These are phyloP conservation scores for Ophiocordyceps australis DNA, from an alignment of 2,329 filamentous ascomycete species.

Conservation along the genomic window DNA sequence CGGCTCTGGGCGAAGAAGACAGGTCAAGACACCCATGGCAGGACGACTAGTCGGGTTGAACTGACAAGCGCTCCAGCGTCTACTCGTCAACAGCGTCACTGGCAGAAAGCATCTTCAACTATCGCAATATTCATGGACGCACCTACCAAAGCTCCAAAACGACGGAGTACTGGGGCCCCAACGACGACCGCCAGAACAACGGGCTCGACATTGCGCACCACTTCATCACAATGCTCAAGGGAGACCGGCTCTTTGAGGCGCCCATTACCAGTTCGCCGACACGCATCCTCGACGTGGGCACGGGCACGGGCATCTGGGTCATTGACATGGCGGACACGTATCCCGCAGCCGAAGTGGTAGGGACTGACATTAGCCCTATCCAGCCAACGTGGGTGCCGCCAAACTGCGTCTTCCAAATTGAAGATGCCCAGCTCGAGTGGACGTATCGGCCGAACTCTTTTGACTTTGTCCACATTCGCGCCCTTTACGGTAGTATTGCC, in stretches of 20 bases:
- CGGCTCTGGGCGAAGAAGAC: slow-evolving; percentile 6
- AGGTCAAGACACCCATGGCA: too few relatives aligned
- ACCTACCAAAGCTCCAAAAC: slow-evolving; percentile 11
- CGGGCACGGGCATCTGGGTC: slow-evolving; percentile 38
- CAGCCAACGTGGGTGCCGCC: slow-evolving; percentile 29
- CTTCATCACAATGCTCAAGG: slow-evolving; percentile 7
- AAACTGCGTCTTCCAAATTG: slow-evolving; percentile 10
- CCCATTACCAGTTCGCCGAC: not conserved
- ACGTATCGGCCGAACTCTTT: slow-evolving; percentile 17
- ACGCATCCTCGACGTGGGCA: slow-evolving; percentile 27
- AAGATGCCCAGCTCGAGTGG: slow-evolving; percentile 12
- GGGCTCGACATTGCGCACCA: slow-evolving; percentile 9
- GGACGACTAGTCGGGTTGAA: too few relatives aligned
- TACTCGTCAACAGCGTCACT: slow-evolving; percentile 12
- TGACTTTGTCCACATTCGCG: slow-evolving; percentile 41
- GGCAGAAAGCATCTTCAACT: slow-evolving; percentile 13
- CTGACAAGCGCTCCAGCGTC: slow-evolving; percentile 2
- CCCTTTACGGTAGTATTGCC: slow-evolving; percentile 34
- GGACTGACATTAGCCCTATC: slow-evolving; percentile 37
- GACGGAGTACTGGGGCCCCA: slow-evolving; percentile 11
- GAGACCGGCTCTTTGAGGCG: slow-evolving; percentile 4
- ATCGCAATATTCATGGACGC: slow-evolving; percentile 12
- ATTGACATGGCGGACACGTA: slow-evolving; percentile 30
- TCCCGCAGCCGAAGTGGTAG: slow-evolving; percentile 23
- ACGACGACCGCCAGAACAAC: slow-evolving; percentile 9